Evolutionary conservation across 306 rosid species (phyloP).

Genomic region (Carpinus fangiana): DNA sequence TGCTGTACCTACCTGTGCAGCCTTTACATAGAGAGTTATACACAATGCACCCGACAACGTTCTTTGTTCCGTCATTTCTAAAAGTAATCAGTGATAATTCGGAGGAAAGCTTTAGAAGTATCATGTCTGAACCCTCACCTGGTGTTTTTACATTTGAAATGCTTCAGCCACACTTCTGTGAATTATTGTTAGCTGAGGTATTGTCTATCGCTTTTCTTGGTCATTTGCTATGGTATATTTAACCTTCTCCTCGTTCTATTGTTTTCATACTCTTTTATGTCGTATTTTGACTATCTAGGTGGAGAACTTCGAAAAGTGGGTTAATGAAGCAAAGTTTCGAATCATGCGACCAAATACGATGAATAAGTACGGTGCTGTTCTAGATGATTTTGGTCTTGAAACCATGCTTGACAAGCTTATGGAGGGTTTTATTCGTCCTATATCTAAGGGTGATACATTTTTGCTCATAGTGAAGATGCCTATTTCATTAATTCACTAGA

Average conservation of each 20-base stretch:
- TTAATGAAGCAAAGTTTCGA: slow-evolving; percentile 62
- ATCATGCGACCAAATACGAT: slow-evolving; percentile 97
- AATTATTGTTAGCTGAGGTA: slow-evolving; percentile 84
- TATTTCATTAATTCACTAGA: slow-evolving; percentile 20
- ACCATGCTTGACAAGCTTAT: slow-evolving; percentile 87
- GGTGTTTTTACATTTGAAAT: slow-evolving; percentile 81
- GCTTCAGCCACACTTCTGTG: slow-evolving; percentile 76
- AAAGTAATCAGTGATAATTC: slow-evolving; percentile 71
- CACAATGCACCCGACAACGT: slow-evolving; percentile 55
- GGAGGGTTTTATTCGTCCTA: slow-evolving; percentile 76
- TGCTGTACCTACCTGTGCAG: slow-evolving; percentile 43
- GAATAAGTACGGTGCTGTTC: slow-evolving; percentile 90
- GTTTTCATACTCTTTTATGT: slow-evolving; percentile 7
- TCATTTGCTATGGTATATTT: slow-evolving; percentile 19
- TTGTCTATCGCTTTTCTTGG: slow-evolving; percentile 23
- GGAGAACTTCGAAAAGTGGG: slow-evolving; percentile 89
- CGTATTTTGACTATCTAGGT: slow-evolving; percentile 57
- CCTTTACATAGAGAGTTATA: slow-evolving; percentile 65
- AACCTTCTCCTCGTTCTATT: slow-evolving; percentile 15
- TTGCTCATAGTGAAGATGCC: slow-evolving; percentile 20
- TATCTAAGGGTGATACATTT: slow-evolving; percentile 62
- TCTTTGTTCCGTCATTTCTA: slow-evolving; percentile 85
- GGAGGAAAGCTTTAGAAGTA: slow-evolving; percentile 74
- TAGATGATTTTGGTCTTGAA: slow-evolving; percentile 95
- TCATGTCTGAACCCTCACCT: slow-evolving; percentile 67